phyloP scores from a whole-genome alignment of 805 yeast species.

The Metschnikowia arizonensis region DNA sequence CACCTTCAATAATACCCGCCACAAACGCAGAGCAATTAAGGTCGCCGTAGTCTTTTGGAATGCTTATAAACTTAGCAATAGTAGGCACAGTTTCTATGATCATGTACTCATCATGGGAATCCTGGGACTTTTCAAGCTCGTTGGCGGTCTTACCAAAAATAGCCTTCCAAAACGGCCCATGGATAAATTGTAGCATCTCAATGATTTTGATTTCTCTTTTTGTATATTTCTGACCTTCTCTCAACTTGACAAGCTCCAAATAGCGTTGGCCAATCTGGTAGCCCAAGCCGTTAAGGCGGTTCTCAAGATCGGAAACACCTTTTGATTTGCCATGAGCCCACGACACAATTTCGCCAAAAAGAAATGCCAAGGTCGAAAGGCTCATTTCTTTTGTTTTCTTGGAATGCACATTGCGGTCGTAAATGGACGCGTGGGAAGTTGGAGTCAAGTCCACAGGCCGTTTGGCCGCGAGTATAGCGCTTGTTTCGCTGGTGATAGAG shows the following conservation, averaged over 20 bases:
- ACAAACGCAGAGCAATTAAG: constrained; percentile 78
- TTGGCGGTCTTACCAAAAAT: constrained; percentile 73
- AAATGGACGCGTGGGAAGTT: constrained; percentile 45
- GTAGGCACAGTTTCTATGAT: constrained; percentile 73
- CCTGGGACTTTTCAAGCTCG: constrained; percentile 69
- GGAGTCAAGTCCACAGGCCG: constrained; percentile 29
- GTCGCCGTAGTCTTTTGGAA: constrained; percentile 74
- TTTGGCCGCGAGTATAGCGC: constrained; percentile 32
- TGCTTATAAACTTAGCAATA: constrained; percentile 65
- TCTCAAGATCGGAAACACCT: constrained; percentile 59
- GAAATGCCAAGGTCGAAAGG: constrained; percentile 59
- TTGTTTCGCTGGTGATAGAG: constrained; percentile 35
- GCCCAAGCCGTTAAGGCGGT: constrained; percentile 64
- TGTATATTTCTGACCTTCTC: constrained; percentile 59
- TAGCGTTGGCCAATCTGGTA: constrained; percentile 71
- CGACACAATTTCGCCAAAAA: constrained; percentile 67
- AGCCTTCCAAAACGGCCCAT: constrained; percentile 66
- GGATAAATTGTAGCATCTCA: constrained; percentile 68
- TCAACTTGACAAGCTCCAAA: constrained; percentile 62
- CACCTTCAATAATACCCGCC: constrained; percentile 83
- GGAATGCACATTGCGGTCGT: constrained; percentile 61
- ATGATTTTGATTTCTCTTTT: constrained; percentile 65
- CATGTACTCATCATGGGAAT: constrained; percentile 68
- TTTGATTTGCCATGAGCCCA: constrained; percentile 58
- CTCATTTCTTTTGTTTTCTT: constrained; percentile 66